phyloP scores from a whole-genome alignment of 2,329 filamentous ascomycete genomes.

The Phoma sp. region DNA sequence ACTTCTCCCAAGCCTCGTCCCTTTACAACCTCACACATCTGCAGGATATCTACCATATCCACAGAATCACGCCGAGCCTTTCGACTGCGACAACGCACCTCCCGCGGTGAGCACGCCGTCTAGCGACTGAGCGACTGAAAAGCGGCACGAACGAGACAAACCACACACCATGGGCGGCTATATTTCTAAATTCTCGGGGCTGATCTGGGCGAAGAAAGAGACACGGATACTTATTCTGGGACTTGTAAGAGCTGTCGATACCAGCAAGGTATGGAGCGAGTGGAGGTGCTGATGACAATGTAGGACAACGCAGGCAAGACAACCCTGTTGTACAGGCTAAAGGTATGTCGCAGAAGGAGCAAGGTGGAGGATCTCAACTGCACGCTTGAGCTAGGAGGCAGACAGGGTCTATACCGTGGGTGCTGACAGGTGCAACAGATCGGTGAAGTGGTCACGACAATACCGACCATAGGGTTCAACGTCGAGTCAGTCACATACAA shows the following conservation, averaged over 20 bases:
- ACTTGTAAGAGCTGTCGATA: slow-evolving; percentile 68
- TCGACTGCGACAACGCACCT: background rate
- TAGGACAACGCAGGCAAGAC: slow-evolving; percentile 99
- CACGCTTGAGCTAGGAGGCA: background rate
- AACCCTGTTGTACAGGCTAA: slow-evolving; percentile 92
- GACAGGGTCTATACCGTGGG: too few species aligned
- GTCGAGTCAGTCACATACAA: slow-evolving; percentile 98
- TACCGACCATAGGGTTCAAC: slow-evolving; percentile 99
- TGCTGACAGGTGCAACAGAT: slow-evolving; percentile 66
- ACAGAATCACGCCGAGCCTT: background rate
- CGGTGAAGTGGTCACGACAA: slow-evolving; percentile 97
- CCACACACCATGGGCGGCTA: slow-evolving; percentile 43
- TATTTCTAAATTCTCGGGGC: slow-evolving; percentile 38
- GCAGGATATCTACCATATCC: background rate
- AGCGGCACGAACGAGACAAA: slow-evolving; percentile 21
- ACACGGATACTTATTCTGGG: slow-evolving; percentile 95
- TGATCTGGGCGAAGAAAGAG: slow-evolving; percentile 88
- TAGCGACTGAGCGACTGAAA: slow-evolving; percentile 13
- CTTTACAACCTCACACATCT: background rate
- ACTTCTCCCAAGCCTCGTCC: background rate
- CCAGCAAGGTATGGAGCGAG: background rate
- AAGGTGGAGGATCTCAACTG: background rate
- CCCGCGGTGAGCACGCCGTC: slow-evolving; percentile 24
- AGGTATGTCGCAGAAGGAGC: slow-evolving; percentile 63
- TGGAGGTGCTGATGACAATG: slow-evolving; percentile 35